A percentile compares a stretch with the other conserved stretches of the same genome.
Evolutionary conservation across 306 rosid species (phyloP).

Genomic region (Trifolium pratense): DNA sequence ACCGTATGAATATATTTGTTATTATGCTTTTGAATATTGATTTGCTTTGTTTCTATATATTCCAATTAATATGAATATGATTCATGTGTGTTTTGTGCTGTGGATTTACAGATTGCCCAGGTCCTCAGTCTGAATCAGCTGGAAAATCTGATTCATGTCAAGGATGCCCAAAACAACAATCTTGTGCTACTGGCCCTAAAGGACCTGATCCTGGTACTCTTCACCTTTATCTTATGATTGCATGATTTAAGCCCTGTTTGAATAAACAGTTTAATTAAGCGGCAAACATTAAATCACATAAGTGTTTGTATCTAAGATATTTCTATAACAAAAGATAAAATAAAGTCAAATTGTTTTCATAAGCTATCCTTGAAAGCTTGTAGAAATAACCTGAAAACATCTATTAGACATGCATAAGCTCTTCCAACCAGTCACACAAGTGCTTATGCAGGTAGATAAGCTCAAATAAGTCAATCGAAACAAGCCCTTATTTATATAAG

Average conservation of each 20-base stretch:
- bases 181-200: constrained; percentile 90
- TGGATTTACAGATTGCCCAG: constrained; percentile 80
- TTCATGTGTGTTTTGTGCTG: background rate
- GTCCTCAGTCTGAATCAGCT: constrained; percentile 82
- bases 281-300: background rate
- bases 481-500: background rate
- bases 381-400: background rate
- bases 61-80: constrained; percentile 8
- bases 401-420: background rate
- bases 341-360: background rate
- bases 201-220: constrained; percentile 90
- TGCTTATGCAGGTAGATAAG: background rate
- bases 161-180: constrained; percentile 90
- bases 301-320: background rate
- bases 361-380: background rate
- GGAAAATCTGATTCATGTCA: constrained; percentile 81
- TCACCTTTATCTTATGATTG: background rate
- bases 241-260: background rate
- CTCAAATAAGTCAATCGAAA: background rate
- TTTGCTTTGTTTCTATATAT: background rate
- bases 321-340: background rate
- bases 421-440: background rate
- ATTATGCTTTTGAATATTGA: background rate
- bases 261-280: background rate
- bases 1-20: constrained; percentile 57